Percentiles rank a stretch among this genome's conserved stretches.
Conservation (phyloP, 2,329 filamentous ascomycete genomes). For the Fusarium chaquense region DNA sequence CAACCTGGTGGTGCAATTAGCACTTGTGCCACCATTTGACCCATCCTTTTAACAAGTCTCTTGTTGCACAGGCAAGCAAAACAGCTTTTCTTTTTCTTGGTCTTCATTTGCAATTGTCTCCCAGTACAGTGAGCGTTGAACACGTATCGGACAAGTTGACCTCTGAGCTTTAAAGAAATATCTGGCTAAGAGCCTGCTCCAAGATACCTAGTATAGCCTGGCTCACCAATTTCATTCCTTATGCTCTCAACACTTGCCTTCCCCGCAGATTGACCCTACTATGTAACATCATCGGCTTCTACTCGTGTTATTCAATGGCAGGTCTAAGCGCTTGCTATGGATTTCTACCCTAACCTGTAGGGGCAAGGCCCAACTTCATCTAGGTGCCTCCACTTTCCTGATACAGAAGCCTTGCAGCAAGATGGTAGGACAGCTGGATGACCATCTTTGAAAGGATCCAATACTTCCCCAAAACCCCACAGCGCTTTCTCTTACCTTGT, state of each 20-base stretch:
- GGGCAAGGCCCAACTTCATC: constrained; percentile 4
- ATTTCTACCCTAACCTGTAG: constrained; percentile 1
- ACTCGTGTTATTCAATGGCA: constrained; percentile 9
- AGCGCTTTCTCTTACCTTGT: constrained; percentile 25
- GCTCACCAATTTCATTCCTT: background rate
- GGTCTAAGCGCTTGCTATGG: constrained; percentile 23
- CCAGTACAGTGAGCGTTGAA: background rate
- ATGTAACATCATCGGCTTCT: background rate
- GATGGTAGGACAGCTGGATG: no score
- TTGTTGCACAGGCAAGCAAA: background rate
- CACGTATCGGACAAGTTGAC: background rate
- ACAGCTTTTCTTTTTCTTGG: background rate
- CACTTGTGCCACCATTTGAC: background rate
- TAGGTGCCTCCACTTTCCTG: constrained; percentile 31
- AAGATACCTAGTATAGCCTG: background rate
- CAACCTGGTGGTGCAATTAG: background rate
- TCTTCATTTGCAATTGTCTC: background rate
- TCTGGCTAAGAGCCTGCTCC: no score
- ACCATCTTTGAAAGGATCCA: background rate
- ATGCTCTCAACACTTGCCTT: background rate
- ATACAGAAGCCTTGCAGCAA: constrained; percentile 7
- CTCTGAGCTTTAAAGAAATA: background rate
- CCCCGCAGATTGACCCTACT: background rate
- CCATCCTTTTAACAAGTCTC: background rate
- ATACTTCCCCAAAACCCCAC: background rate